A percentile compares a stretch with the other conserved stretches of the same genome.
Conservation (phyloP, 495 filamentous ascomycete genomes). For the Sordaria brevicollis region DNA sequence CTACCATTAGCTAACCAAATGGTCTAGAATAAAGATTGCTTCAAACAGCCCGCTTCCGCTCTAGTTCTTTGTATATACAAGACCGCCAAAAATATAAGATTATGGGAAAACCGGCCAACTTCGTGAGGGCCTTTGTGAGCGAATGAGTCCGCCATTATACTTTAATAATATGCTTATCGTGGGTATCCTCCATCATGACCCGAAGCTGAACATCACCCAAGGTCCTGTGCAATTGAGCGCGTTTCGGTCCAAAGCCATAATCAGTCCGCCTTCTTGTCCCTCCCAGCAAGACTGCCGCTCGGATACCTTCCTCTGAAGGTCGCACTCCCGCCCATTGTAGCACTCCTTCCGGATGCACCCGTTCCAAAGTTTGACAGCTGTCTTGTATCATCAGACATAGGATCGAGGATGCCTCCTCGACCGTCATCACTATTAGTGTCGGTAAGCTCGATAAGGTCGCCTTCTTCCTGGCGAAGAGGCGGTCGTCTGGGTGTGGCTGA, state of each 20-base stretch:
- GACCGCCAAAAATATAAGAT: background rate
- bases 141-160: background rate
- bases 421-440: conserved; percentile 49
- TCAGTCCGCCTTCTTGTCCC: conserved; percentile 27
- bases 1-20: background rate
- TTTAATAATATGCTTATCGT: background rate
- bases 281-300: background rate
- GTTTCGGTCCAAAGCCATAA: background rate
- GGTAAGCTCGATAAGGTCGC: conserved; percentile 80
- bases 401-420: conserved; percentile 10
- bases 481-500: conserved; percentile 26
- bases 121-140: background rate
- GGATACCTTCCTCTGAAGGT: background rate
- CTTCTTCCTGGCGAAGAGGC: conserved; percentile 24
- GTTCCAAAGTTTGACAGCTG: conserved; percentile 12
- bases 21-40: background rate
- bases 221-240: background rate
- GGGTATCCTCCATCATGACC: background rate
- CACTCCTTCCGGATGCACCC: conserved; percentile 23
- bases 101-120: background rate
- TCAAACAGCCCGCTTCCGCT: background rate
- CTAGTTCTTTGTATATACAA: background rate
- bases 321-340: conserved; percentile 15
- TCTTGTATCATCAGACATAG: background rate
- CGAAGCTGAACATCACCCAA: background rate